Evolutionary conservation across 805 yeast species (phyloP).

Genomic region (Spathaspora boniae): DNA sequence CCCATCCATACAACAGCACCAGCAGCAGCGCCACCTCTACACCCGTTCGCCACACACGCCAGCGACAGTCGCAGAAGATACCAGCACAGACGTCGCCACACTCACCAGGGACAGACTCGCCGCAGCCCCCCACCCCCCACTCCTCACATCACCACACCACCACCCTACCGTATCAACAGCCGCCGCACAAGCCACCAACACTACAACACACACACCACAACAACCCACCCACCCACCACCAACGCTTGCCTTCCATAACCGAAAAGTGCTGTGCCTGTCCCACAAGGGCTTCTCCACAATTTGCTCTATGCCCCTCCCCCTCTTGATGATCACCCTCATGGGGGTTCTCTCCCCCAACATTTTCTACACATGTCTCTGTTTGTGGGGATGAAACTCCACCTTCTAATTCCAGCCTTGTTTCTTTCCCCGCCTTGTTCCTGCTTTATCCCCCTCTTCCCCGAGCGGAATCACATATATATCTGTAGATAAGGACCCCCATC

Average conservation of each 20-base stretch:
- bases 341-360: too few species aligned
- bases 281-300: too few species aligned
- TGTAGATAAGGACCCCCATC: neutral
- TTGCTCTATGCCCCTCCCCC: too few species aligned
- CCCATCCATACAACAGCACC: slow-evolving; percentile 10
- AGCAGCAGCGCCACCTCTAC: neutral
- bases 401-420: too few species aligned
- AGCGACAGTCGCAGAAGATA: slow-evolving; percentile 2
- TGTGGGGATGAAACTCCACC: neutral
- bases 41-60: neutral
- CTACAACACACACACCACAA: too few species aligned
- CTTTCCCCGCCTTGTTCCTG: too few species aligned
- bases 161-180: neutral
- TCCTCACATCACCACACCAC: neutral
- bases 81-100: neutral
- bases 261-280: too few species aligned
- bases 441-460: neutral
- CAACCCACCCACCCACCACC: too few species aligned
- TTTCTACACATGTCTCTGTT: too few species aligned
- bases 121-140: neutral
- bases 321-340: too few species aligned
- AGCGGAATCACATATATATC: neutral
- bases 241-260: too few species aligned
- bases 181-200: neutral
- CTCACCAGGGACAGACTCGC: neutral